Base-by-base conservation (phyloP, 805 yeast species). In the Metschnikowia chrysomelidarum region DNA sequence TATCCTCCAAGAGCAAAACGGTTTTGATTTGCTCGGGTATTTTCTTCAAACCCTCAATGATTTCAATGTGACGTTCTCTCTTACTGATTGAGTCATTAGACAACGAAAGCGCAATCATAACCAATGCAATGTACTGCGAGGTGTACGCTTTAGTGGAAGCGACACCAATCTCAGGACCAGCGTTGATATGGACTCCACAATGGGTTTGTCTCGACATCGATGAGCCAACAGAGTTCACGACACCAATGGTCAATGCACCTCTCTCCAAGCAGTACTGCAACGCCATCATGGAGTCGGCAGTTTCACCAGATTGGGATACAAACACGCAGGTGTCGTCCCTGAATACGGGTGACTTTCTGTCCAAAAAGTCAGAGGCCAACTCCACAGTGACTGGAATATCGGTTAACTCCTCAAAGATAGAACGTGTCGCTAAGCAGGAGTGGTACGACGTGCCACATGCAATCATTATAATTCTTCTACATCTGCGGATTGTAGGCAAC, bases 391-490 rank as follows among this genome's bases (percentile, higher is more conserved):
- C 96, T 5, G 97, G 97, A 42, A 88, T 84, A 57, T 91, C 98
- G 20, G 96, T 87, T 54, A 93, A 74, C 60, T 93, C 98, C 67
- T 93, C 99, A 59, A 93, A 89, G 46, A 88, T 82, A 11, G 96
- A 85, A 65, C 99, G 80, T 15, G 96, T 91, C 14, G 98, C 98
- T 59, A 93, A 68, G 71, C 99, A 93, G 12, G 98, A 93, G 67
- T 93, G 98, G 60, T 89, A 93, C 0, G 98, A 93, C 5, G 99
- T 93, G 69, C 99, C 99, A 69, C 99, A 93, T 2, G 98, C 99
- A 67, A 93, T 86, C 98, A 93, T 93, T 41, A 89, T 86, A 53
- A 93, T 76, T 65, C 98, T 80, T 67, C 97, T 80, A 52, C 96
- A 88, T 57, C 96, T 80, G 67, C 98, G 79, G 45, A 93, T 86